These are phyloP conservation scores for Phytophthora citricola DNA, from an alignment of 352 stramenopile genomes.

Conservation along the genomic window DNA sequence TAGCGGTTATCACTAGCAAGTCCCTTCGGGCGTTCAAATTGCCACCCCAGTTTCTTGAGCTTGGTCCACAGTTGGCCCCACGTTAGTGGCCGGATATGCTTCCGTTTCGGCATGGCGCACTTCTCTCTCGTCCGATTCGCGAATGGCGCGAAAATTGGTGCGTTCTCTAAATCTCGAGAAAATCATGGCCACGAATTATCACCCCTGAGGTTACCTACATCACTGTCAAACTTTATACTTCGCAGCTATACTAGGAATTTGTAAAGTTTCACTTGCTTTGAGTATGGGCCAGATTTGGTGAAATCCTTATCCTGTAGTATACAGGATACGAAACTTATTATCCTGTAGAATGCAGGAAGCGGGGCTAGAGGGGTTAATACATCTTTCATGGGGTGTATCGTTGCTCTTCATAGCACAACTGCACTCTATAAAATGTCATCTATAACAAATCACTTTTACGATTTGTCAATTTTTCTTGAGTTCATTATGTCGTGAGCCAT, in stretches of 20 bases:
- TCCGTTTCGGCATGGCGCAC: slow-evolving; percentile 6
- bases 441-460: no score
- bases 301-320: not conserved
- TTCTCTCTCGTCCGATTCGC: slow-evolving; percentile 2
- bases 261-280: not conserved
- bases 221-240: slow-evolving; percentile 5
- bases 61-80: slow-evolving; percentile 5
- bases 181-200: not conserved
- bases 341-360: not conserved
- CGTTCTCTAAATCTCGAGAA: not conserved
- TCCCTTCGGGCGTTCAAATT: slow-evolving; percentile 3
- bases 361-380: not conserved
- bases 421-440: no score
- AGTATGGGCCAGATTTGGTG: not conserved
- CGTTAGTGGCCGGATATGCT: not conserved
- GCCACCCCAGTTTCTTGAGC: slow-evolving; percentile 8
- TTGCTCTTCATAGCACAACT: no score
- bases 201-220: not conserved
- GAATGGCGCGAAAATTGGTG: slow-evolving; percentile 2
- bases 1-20: slow-evolving; percentile 7
- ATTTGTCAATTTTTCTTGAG: no score
- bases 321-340: not conserved
- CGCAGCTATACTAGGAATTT: not conserved
- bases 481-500: no score
- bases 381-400: no score